These are phyloP conservation scores for Microbotryum silenes-acaulis DNA, from an alignment of 1,284 basidiomycete species.

Conservation along the genomic window DNA sequence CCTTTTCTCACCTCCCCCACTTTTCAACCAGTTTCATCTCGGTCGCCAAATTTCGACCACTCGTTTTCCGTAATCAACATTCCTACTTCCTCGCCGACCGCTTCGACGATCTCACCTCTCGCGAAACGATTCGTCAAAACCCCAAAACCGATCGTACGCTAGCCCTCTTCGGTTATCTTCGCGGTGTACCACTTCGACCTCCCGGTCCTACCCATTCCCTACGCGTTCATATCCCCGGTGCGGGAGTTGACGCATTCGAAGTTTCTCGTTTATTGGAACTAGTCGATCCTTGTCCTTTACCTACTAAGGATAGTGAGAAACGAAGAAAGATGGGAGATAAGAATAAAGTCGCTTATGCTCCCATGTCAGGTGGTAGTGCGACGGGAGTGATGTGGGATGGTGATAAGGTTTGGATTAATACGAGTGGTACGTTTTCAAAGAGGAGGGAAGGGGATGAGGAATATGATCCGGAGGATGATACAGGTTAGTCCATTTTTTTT, in stretches of 20 bases:
- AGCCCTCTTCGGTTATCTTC: conserved; percentile 90
- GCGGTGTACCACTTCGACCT: conserved; percentile 71
- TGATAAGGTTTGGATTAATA: conserved; percentile 96
- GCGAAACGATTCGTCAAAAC: conserved; percentile 70
- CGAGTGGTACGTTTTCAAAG: conserved; percentile 84
- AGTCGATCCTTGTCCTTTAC: conserved; percentile 89
- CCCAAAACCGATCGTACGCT: conserved; percentile 85
- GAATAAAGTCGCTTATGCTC: conserved; percentile 90
- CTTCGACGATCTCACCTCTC: conserved; percentile 85
- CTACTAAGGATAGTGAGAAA: conserved; percentile 86
- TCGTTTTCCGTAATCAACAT: conserved; percentile 91
- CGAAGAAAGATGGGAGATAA: conserved; percentile 88
- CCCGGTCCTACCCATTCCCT: conserved; percentile 56
- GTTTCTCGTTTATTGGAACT: conserved; percentile 67
- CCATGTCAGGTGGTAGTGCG: conserved; percentile 79
- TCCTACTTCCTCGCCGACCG: conserved; percentile 95
- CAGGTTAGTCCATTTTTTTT: not conserved
- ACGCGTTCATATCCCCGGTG: conserved; percentile 84
- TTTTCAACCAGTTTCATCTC: conserved; percentile 54
- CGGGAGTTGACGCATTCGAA: conserved; percentile 56
- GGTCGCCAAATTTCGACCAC: conserved; percentile 97
- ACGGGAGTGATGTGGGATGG: conserved; percentile 91
- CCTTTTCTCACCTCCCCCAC: too few relatives aligned
- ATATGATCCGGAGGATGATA: conserved; percentile 53
- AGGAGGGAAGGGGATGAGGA: conserved; percentile 41